Percentiles rank a stretch among this genome's conserved stretches.
Conservation (phyloP, 805 yeast genomes). For the Maudiozyma barnettii region DNA sequence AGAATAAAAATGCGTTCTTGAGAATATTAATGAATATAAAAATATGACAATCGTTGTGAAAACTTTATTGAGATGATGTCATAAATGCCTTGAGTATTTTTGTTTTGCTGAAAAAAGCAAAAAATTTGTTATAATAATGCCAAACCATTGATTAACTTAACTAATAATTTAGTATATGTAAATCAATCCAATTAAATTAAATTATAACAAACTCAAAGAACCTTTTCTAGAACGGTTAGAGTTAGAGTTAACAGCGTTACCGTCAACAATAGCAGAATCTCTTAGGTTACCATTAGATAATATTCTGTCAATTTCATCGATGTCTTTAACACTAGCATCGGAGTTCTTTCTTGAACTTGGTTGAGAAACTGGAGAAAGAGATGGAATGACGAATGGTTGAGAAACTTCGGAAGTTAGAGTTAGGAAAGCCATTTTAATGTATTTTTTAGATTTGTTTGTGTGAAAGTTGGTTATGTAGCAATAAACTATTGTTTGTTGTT, state of each 20-base stretch:
- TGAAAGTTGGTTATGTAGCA: background rate
- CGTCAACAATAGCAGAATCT: constrained; percentile 1
- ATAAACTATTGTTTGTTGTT: background rate
- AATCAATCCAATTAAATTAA: too few relatives aligned
- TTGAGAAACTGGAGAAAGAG: constrained; percentile 47
- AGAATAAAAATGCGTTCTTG: background rate
- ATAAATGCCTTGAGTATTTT: background rate
- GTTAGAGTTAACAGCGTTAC: background rate
- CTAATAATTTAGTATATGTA: too few relatives aligned
- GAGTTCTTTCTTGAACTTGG: constrained; percentile 28
- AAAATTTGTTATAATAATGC: too few relatives aligned
- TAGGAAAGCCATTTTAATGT: constrained; percentile 35
- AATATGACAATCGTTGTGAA: background rate
- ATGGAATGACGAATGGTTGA: constrained; percentile 57
- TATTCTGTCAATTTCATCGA: constrained; percentile 6
- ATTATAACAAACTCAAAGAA: constrained; percentile 7
- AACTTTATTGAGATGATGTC: background rate
- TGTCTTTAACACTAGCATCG: constrained; percentile 6
- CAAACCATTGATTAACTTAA: too few relatives aligned
- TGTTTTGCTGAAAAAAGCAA: too few relatives aligned
- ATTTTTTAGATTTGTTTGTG: constrained; percentile 3
- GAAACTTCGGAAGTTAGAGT: constrained; percentile 45
- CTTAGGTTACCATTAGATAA: background rate
- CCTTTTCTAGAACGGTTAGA: constrained; percentile 3
- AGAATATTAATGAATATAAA: background rate